These are phyloP conservation scores for Huiozyma naganishii DNA, from an alignment of 805 yeast genomes.

Conservation along the genomic window DNA sequence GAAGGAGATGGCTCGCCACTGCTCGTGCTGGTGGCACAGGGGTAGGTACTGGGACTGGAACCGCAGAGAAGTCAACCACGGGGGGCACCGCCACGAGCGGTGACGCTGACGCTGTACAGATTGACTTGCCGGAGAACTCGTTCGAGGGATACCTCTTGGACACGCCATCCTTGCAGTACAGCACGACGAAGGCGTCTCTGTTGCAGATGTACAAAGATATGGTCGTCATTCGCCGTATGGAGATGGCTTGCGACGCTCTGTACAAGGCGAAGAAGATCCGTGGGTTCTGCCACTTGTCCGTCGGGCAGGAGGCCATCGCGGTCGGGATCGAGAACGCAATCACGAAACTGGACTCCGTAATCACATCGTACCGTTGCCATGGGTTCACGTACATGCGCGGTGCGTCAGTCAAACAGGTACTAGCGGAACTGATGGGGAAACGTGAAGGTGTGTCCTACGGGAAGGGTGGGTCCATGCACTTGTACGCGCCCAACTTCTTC, in stretches of 20 bases:
- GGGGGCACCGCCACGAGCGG: not conserved
- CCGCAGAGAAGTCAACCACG: not conserved
- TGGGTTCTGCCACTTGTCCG: slow-evolving; percentile 97
- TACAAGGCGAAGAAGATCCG: slow-evolving; percentile 97
- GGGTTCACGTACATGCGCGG: slow-evolving; percentile 97
- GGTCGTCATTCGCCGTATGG: slow-evolving; percentile 92
- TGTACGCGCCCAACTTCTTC: slow-evolving; percentile 89
- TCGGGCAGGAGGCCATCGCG: slow-evolving; percentile 98
- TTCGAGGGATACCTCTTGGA: slow-evolving; percentile 79
- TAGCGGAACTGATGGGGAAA: slow-evolving; percentile 96
- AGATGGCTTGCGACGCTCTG: slow-evolving; percentile 96
- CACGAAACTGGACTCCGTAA: slow-evolving; percentile 72
- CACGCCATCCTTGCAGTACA: slow-evolving; percentile 59
- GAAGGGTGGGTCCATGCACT: slow-evolving; percentile 99
- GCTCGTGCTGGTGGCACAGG: not conserved
- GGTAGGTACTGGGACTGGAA: not conserved
- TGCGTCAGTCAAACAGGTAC: slow-evolving; percentile 75
- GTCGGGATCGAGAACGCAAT: slow-evolving; percentile 97
- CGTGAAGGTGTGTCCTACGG: slow-evolving; percentile 92
- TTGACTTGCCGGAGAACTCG: slow-evolving; percentile 66
- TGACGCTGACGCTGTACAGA: slow-evolving; percentile 27
- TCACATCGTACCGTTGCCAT: slow-evolving; percentile 98
- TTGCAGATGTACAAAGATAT: slow-evolving; percentile 94
- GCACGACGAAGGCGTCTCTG: slow-evolving; percentile 69
- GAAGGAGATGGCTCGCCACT: not conserved